Percentiles rank a stretch among this genome's conserved stretches.
Evolutionary conservation across 2,329 filamentous ascomycete genomes (phyloP).

Genomic region (Pseudogymnoascus pannorum): DNA sequence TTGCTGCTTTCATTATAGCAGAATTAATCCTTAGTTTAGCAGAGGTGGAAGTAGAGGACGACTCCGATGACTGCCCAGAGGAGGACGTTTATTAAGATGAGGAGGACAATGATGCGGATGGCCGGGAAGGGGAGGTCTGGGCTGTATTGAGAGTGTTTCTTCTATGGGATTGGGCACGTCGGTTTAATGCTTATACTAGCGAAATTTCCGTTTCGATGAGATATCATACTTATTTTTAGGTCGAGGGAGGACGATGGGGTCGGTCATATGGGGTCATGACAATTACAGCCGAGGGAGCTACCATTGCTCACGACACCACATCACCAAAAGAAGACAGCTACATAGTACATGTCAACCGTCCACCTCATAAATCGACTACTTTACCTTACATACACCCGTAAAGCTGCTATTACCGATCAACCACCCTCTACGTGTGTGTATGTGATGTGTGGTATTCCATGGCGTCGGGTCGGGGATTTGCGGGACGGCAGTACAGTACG

Average conservation of each 20-base stretch:
- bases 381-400: not conserved
- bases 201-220: too few relatives aligned
- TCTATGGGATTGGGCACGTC: too few relatives aligned
- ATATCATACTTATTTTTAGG: too few relatives aligned
- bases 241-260: too few relatives aligned
- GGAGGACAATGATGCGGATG: conserved; percentile 39
- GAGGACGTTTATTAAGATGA: conserved; percentile 44
- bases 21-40: too few relatives aligned
- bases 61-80: conserved; percentile 49
- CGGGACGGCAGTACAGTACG: not conserved
- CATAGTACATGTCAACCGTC: not conserved
- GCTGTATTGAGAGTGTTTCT: too few relatives aligned
- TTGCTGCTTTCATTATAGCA: too few relatives aligned
- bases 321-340: too few relatives aligned
- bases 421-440: not conserved
- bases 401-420: not conserved
- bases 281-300: too few relatives aligned
- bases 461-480: not conserved
- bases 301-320: too few relatives aligned
- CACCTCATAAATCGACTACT: not conserved
- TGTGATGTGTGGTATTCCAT: not conserved
- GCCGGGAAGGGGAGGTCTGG: conserved; percentile 22
- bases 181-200: too few relatives aligned
- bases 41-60: conserved; percentile 44
- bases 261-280: too few relatives aligned